Base-by-base conservation (phyloP, 768 basidiomycete genomes). In the Amanita exitialis region DNA sequence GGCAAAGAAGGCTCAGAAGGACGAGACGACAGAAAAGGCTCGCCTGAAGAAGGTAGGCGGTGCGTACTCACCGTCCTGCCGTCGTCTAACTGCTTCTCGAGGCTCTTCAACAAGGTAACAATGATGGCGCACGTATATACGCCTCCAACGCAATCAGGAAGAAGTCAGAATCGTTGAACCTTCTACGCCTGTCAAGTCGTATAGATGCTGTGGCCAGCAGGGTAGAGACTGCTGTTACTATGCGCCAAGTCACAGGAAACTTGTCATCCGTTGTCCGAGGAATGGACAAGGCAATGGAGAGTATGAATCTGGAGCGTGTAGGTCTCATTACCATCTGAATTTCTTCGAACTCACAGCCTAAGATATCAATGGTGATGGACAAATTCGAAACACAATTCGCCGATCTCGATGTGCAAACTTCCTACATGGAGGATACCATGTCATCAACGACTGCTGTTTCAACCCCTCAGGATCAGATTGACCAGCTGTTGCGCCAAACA, bases 331-430 rank as follows among this genome's bases (percentile, higher is more conserved):
- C 30, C 28, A 44, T 20, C 36, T 18, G 25, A 25, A 42, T 34
- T 30, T 44, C 10, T 46, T 32, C 44, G 44, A 27, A 25, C 18
- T 23, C 20, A 49, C 42, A 10, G 15, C 37, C 44, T 8, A 6
- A 97, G 95, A 98, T 99, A 62, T 95, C 96, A 10, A 67, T 90
- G 49, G 91, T 99, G 30, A 98, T 99, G 96, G 96, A 98, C 72
- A 98, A 93, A 70, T 99, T 99, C 68, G 96, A 99, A 66, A 57
- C 83, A 4, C 95, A 98, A 58, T 98, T 98, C 70, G 75, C 90
- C 34, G 96, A 98, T 65, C 80, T 99, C 16, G 96, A 98, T 63
- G 96, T 99, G 6, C 95, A 98, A 66, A 95, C 96, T 15, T 87
- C 84, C 4, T 94, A 95, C 69, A 95, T 99, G 92, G 96, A 98